phyloP scores from a whole-genome alignment of 306 rosid species.

The Castanea sativa region DNA sequence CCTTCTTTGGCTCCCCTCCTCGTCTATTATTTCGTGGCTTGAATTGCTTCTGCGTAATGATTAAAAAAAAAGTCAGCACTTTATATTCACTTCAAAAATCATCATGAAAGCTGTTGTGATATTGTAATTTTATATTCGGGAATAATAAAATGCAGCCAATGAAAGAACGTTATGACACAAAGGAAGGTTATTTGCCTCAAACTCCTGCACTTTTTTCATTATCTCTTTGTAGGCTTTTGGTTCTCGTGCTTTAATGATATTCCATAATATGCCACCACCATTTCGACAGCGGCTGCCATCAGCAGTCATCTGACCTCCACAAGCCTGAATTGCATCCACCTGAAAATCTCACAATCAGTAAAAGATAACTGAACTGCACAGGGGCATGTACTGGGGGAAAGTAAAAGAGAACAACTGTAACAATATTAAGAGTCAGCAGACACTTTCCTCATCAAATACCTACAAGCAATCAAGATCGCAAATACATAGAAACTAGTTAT shows the following conservation, averaged over 20 bases:
- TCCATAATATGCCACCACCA: slow-evolving; percentile 93
- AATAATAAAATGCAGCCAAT: background rate
- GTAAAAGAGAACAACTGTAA: slow-evolving; percentile 7
- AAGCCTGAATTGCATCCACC: slow-evolving; percentile 83
- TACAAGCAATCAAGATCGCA: background rate
- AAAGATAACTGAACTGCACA: slow-evolving; percentile 11
- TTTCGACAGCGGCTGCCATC: slow-evolving; percentile 69
- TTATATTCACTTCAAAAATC: background rate
- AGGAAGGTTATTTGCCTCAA: slow-evolving; percentile 41
- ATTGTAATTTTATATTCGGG: background rate
- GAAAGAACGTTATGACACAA: background rate
- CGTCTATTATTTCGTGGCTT: slow-evolving; percentile 46
- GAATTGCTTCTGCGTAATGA: slow-evolving; percentile 70
- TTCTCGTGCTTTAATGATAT: slow-evolving; percentile 57
- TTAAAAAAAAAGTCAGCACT: slow-evolving; percentile 1
- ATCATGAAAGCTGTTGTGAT: slow-evolving; percentile 1
- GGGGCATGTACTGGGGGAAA: background rate
- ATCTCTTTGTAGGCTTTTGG: slow-evolving; percentile 89
- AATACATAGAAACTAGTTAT: background rate
- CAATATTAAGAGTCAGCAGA: background rate
- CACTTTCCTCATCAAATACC: background rate
- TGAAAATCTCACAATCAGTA: slow-evolving; percentile 31
- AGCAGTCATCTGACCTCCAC: slow-evolving; percentile 85
- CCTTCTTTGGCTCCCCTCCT: slow-evolving; percentile 32
- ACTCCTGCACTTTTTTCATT: slow-evolving; percentile 79